These are phyloP conservation scores for Encephalitozoon romaleae DNA, from an alignment of 371 early-diverging fungal species.

Conservation along the genomic window DNA sequence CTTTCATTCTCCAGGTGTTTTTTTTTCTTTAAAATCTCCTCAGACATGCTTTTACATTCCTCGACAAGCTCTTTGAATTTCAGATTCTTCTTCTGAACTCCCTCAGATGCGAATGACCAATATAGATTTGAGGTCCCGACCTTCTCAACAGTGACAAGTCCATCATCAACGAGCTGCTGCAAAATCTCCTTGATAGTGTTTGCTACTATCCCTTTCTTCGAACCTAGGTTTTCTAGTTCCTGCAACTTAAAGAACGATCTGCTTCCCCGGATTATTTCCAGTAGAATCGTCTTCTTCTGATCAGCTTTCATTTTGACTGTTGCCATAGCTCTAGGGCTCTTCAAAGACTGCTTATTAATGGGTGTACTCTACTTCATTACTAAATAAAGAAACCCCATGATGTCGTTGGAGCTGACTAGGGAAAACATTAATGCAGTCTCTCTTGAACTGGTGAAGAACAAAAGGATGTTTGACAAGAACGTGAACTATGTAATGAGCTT, in stretches of 20 bases:
- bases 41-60: slow-evolving; percentile 24
- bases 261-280: slow-evolving; percentile 25
- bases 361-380: neutral
- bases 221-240: slow-evolving; percentile 77
- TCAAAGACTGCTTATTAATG: neutral
- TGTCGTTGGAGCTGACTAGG: neutral
- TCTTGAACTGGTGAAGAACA: slow-evolving; percentile 3
- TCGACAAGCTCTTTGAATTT: slow-evolving; percentile 9
- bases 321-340: neutral
- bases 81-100: slow-evolving; percentile 61
- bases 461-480: slow-evolving; percentile 4
- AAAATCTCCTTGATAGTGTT: slow-evolving; percentile 80
- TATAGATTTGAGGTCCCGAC: slow-evolving; percentile 78
- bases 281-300: slow-evolving; percentile 16
- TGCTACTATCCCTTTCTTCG: slow-evolving; percentile 75
- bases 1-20: slow-evolving; percentile 9
- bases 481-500: slow-evolving; percentile 14
- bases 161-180: slow-evolving; percentile 76
- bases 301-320: slow-evolving; percentile 18
- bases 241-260: slow-evolving; percentile 66
- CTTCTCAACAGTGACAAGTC: slow-evolving; percentile 73
- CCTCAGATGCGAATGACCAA: slow-evolving; percentile 72
- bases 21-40: slow-evolving; percentile 8
- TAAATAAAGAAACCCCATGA: neutral
- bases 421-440: slow-evolving; percentile 19